These are phyloP conservation scores for Chytriomyces sp. DNA, from an alignment of 192 early-diverging fungal genomes.

Conservation along the genomic window DNA sequence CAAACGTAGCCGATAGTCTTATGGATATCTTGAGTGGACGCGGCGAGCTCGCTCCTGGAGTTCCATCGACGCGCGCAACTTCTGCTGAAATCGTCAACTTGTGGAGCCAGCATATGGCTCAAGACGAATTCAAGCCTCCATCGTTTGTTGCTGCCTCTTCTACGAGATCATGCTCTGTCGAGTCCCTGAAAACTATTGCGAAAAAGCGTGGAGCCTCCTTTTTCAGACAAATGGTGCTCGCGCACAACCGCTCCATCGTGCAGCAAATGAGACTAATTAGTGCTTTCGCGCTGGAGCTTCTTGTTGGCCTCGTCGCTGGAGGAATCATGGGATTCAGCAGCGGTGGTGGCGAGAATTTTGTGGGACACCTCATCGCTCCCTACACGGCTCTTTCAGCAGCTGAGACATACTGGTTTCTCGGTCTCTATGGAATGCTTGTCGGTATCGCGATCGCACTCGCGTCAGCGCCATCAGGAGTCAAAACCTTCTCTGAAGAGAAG, in stretches of 20 bases:
- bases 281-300: slow-evolving; percentile 38
- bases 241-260: slow-evolving; percentile 34
- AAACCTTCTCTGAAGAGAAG: slow-evolving; percentile 53
- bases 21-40: slow-evolving; percentile 55
- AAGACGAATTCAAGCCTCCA: too few species aligned
- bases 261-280: slow-evolving; percentile 36
- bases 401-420: slow-evolving; percentile 20
- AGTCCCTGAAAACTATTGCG: slow-evolving; percentile 14
- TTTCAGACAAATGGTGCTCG: slow-evolving; percentile 35
- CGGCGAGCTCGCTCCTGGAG: too few species aligned
- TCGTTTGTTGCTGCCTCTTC: too few species aligned
- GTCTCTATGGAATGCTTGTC: slow-evolving; percentile 32
- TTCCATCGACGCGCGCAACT: too few species aligned
- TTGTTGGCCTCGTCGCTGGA: slow-evolving; percentile 44
- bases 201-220: slow-evolving; percentile 33
- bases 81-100: too few species aligned
- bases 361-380: background rate
- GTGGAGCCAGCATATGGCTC: too few species aligned
- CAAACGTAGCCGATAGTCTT: slow-evolving; percentile 51
- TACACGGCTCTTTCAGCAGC: slow-evolving; percentile 18
- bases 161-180: too few species aligned
- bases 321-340: slow-evolving; percentile 31
- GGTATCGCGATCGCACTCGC: slow-evolving; percentile 42
- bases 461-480: slow-evolving; percentile 46
- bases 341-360: background rate